Conservation (phyloP, 768 basidiomycete genomes). For the Pleurotus cornucopiae region DNA sequence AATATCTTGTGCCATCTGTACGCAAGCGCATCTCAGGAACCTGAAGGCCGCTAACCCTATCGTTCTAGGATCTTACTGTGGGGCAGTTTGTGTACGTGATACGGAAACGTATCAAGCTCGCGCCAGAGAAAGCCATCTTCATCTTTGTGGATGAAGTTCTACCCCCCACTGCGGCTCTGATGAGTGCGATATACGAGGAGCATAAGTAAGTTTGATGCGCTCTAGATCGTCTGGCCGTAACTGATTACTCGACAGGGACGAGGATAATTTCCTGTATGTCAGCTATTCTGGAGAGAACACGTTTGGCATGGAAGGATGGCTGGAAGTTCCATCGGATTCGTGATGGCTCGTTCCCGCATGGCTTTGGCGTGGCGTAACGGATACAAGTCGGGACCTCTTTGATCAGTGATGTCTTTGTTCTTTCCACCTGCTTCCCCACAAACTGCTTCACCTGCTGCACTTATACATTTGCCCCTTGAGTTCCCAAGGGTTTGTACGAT, state of each 20-base stretch:
- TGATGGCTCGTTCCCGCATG: constrained; percentile 13
- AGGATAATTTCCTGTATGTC: constrained; percentile 98
- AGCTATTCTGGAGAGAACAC: constrained; percentile 99
- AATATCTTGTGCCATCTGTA: constrained; percentile 97
- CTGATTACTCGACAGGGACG: constrained; percentile 64
- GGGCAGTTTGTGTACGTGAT: constrained; percentile 99
- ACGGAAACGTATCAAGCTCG: constrained; percentile 99
- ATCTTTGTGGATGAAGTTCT: constrained; percentile 99
- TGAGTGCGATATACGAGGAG: constrained; percentile 99
- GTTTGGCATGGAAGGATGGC: constrained; percentile 61
- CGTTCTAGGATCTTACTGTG: constrained; percentile 82
- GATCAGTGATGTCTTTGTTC: constrained; percentile 7
- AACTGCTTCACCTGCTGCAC: neutral
- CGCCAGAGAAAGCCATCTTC: constrained; percentile 99
- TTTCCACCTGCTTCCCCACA: neutral
- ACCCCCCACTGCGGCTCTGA: constrained; percentile 94
- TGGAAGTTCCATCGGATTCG: constrained; percentile 42
- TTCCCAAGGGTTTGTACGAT: constrained; percentile 3
- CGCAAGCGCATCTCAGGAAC: constrained; percentile 20
- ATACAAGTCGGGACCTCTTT: neutral
- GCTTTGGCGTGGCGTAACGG: neutral
- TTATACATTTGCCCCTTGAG: neutral
- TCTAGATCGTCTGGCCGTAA: constrained; percentile 3
- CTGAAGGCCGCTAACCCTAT: neutral
- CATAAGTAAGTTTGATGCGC: constrained; percentile 74